Base-by-base conservation (phyloP, 331 rosid genomes). In the Malus hybrid region DNA sequence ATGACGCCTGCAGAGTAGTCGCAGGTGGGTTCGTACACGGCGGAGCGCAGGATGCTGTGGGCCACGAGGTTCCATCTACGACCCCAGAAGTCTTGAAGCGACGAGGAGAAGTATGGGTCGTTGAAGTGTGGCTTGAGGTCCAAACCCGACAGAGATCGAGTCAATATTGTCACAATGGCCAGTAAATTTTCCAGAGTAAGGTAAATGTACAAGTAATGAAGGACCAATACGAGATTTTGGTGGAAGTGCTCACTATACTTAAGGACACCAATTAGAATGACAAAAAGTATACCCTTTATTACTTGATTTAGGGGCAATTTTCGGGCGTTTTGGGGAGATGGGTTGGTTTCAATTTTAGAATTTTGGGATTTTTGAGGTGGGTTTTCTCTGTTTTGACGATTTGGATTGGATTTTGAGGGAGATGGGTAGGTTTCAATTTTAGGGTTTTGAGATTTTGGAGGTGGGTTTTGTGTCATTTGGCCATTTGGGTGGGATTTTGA, bases 51-150 rank as follows among this genome's bases (percentile, higher is more conserved):
- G 32, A 86, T 31, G 0, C 84, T 80, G 18, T 78, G 65, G n/a
- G 81, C 91, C 82, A 75, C 31, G 20, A 90, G 76, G 69, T 93
- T 93, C 98, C 98, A 93, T 33, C 98, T 75, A 33, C 86, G 69
- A 0, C 96, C 89, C 96, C 95, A 93, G 27, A 90, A 89, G 48
- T 93, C 87, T 72, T 93, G 98, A 0, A 93, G 81, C 1, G 98
- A 93, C 4, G 89, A 79, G 29, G 86, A 59, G n/a, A 83, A 82
- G 74, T 88, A 87, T 0, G 98, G 98, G 50, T 87, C 85, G 3
- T 86, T 48, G 57, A 93, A 93, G n/a, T 85, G 95, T 10, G 95
- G 93, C 70, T 93, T 92, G 1, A 92, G 78, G 28, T 88, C 80
- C 15, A 87, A 9, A 20, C 83, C 77, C 5, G 80, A 66, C 7